phyloP scores from a whole-genome alignment of 1,284 basidiomycete species.

The Ustilago loliicola region DNA sequence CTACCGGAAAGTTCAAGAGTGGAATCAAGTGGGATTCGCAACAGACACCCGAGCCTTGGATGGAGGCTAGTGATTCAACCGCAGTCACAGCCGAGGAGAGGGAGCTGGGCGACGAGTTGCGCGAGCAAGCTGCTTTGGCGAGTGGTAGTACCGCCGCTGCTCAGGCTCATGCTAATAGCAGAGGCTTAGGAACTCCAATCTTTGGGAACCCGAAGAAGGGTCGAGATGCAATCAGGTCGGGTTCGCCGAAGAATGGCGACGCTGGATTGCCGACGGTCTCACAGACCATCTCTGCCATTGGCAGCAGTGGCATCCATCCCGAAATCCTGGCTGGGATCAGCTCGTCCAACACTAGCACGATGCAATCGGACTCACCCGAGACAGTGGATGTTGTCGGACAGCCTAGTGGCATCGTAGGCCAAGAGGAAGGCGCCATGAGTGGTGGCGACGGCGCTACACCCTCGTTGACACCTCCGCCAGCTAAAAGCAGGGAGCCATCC shows the following conservation, averaged over 20 bases:
- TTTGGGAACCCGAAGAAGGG: constrained; percentile 20
- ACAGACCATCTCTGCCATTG: constrained; percentile 40
- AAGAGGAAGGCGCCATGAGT: constrained; percentile 10
- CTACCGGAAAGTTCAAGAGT: constrained; percentile 59
- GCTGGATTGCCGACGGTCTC: constrained; percentile 23
- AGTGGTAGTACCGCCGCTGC: constrained; percentile 59
- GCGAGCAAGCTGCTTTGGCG: constrained; percentile 23
- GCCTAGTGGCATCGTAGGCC: not conserved
- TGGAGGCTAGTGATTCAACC: constrained; percentile 42
- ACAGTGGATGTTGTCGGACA: not conserved
- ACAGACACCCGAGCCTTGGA: constrained; percentile 50
- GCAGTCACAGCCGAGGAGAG: constrained; percentile 14
- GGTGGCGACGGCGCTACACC: constrained; percentile 22
- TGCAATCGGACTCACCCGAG: constrained; percentile 1
- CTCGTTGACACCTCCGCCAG: constrained; percentile 23
- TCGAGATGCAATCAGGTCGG: not conserved
- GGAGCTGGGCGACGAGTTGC: constrained; percentile 11
- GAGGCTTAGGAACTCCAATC: constrained; percentile 41
- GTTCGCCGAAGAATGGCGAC: not conserved
- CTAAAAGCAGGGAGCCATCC: constrained; percentile 26
- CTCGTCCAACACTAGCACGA: constrained; percentile 1
- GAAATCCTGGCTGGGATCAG: constrained; percentile 24
- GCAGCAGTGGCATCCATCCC: constrained; percentile 41
- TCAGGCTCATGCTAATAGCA: constrained; percentile 36
- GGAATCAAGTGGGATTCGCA: constrained; percentile 51